Evolutionary conservation across 306 rosid genomes (phyloP).

Genomic region (Cucumis cinereus): DNA sequence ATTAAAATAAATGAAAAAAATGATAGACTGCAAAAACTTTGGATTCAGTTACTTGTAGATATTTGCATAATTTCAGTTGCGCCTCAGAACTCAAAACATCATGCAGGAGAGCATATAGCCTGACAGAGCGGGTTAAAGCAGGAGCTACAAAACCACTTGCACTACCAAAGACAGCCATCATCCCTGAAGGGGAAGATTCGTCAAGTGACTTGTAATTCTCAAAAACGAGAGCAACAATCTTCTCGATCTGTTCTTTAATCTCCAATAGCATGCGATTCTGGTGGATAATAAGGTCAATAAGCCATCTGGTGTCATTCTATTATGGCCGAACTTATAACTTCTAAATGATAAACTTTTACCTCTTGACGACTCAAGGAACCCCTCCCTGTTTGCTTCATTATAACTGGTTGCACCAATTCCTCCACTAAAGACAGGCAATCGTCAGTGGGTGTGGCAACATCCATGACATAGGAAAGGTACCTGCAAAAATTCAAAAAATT

Average conservation of each 20-base stretch:
- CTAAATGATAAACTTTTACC: slow-evolving; percentile 26
- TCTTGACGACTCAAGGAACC: slow-evolving; percentile 87
- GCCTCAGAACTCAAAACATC: slow-evolving; percentile 84
- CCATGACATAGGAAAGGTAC: slow-evolving; percentile 85
- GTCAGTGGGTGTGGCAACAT: slow-evolving; percentile 90
- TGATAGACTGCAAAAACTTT: neutral
- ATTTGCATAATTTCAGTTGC: slow-evolving; percentile 68
- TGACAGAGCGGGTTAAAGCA: slow-evolving; percentile 75
- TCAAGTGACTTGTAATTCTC: slow-evolving; percentile 93
- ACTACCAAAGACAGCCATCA: slow-evolving; percentile 53
- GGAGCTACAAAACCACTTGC: slow-evolving; percentile 68
- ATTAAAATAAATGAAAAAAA: neutral
- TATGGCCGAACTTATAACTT: neutral
- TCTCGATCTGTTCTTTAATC: slow-evolving; percentile 81
- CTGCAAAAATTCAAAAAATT: slow-evolving; percentile 17
- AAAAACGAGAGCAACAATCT: slow-evolving; percentile 55
- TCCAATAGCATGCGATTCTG: slow-evolving; percentile 92
- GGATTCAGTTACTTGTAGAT: slow-evolving; percentile 61
- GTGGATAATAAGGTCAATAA: neutral
- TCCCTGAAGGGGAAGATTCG: slow-evolving; percentile 65
- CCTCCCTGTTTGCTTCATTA: slow-evolving; percentile 60
- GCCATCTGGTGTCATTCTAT: neutral
- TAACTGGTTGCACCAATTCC: slow-evolving; percentile 54
- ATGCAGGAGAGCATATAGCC: slow-evolving; percentile 71
- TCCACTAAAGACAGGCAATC: slow-evolving; percentile 78